Evolutionary conservation across 2,329 filamentous ascomycete genomes (phyloP), one percentile per base, ranked within the genome.

Genomic region (Scedosporium apiospermum): DNA sequence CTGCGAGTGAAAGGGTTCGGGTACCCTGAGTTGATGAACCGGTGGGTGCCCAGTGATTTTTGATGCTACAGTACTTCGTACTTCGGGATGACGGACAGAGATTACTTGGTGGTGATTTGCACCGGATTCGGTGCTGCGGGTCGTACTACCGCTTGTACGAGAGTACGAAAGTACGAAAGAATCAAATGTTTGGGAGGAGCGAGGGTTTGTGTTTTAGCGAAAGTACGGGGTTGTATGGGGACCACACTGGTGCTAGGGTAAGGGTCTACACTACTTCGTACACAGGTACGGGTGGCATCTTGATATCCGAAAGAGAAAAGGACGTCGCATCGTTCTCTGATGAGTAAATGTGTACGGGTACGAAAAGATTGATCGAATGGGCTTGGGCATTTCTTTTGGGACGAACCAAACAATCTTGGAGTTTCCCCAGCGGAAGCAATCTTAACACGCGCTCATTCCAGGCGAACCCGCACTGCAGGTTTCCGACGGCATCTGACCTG

Each of bases 161-260:
- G 7, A 34, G 30, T 6, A 34, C 9, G 30, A 34, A 34, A 34
- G 30, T 23, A 23, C 23, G 23, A 23, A 23, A 23, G 23, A 23
- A 23, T 23, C 23, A 23, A 34, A 34, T 34, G 34, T 38, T 38
- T 38, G 34, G 34, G 10, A 38, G 10, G 34, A 38, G 51, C 51
- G 27, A 23, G 51, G 51, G 51, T 55, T 55, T 18, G 51, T 55
- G 51, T 55, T 55, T 55, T 55, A 55, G 51, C 51, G 51, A 55
- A 55, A 55, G 51, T 30, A 55, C 21, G 51, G 51, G 51, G 51
- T 55, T 55, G 51, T 55, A 55, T 55, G 51, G 51, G 51, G 51
- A 38, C 34, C 23, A 23, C 18, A 14, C 23, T 21, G 16, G n/a
- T 49, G 44, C 44, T 49, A 49, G 44, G 44, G 44, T 18, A 49